phyloP scores from a whole-genome alignment of 306 rosid genomes.

The Crotalaria pallida region DNA sequence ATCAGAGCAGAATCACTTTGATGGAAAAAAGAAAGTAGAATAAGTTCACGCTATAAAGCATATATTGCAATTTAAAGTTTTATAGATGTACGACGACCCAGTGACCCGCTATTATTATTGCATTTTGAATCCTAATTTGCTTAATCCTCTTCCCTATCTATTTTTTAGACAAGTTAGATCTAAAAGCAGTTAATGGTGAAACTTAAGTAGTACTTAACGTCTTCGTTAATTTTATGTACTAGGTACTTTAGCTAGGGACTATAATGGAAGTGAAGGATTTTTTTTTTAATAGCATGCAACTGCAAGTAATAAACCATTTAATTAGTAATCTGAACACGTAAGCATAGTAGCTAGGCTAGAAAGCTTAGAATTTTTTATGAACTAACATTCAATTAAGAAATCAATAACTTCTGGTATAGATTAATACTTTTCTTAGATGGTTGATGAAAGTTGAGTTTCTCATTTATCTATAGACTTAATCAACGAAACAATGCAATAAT shows the following conservation, averaged over 20 bases:
- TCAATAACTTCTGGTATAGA: background rate
- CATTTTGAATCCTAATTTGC: background rate
- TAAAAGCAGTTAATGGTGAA: background rate
- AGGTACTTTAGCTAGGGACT: background rate
- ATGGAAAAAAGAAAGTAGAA: background rate
- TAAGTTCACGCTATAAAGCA: background rate
- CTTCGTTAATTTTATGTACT: background rate
- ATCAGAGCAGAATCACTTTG: background rate
- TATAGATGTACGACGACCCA: background rate
- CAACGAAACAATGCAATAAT: background rate
- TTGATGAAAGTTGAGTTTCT: background rate
- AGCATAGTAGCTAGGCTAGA: background rate
- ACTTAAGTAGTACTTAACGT: too few species aligned
- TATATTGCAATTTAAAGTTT: background rate
- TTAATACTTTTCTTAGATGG: background rate
- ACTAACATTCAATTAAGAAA: background rate
- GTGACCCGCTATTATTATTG: too few species aligned
- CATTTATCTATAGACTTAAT: background rate
- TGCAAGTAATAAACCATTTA: background rate
- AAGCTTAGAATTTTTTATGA: background rate
- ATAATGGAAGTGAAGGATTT: background rate
- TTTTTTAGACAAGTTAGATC: background rate
- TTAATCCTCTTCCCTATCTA: background rate
- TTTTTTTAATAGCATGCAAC: background rate
- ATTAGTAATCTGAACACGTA: background rate